Conservation (phyloP, 768 basidiomycete genomes). For the Calocybe gangraenosa region DNA sequence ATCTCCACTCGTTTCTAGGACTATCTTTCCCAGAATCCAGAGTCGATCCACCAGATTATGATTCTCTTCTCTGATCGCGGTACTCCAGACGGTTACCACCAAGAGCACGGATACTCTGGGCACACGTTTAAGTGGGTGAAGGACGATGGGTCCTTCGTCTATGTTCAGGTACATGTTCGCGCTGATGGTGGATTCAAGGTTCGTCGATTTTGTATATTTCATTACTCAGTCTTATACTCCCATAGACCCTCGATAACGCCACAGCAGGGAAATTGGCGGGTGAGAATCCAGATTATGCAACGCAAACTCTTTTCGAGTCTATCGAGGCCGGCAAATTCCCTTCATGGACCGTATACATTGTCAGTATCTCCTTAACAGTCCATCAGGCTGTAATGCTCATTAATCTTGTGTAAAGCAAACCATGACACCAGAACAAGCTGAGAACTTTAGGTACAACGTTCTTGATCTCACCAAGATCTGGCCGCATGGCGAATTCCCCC, state of each 20-base stretch:
- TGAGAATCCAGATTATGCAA: constrained; percentile 83
- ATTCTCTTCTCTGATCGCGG: constrained; percentile 95
- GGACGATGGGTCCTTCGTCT: constrained; percentile 77
- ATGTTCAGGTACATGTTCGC: constrained; percentile 82
- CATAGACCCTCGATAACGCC: constrained; percentile 66
- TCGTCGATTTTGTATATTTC: background rate
- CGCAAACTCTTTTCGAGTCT: constrained; percentile 69
- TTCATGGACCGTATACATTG: constrained; percentile 84
- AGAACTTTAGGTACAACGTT: constrained; percentile 70
- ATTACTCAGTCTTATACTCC: constrained; percentile 5
- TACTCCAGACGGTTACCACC: constrained; percentile 85
- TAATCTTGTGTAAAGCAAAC: constrained; percentile 58
- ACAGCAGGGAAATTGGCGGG: constrained; percentile 65
- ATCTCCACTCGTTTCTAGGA: constrained; percentile 47
- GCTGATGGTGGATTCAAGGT: constrained; percentile 83
- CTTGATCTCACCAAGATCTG: constrained; percentile 91
- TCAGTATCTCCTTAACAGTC: constrained; percentile 28
- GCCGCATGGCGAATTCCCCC: constrained; percentile 85
- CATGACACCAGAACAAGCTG: constrained; percentile 89
- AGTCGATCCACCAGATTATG: constrained; percentile 85
- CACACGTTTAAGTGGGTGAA: constrained; percentile 91
- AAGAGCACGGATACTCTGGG: constrained; percentile 90
- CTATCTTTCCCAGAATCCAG: constrained; percentile 83
- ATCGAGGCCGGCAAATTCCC: constrained; percentile 83
- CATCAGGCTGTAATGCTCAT: background rate